Evolutionary conservation across 1,284 basidiomycete genomes (phyloP).

Genomic region (Inonotus obliquus): DNA sequence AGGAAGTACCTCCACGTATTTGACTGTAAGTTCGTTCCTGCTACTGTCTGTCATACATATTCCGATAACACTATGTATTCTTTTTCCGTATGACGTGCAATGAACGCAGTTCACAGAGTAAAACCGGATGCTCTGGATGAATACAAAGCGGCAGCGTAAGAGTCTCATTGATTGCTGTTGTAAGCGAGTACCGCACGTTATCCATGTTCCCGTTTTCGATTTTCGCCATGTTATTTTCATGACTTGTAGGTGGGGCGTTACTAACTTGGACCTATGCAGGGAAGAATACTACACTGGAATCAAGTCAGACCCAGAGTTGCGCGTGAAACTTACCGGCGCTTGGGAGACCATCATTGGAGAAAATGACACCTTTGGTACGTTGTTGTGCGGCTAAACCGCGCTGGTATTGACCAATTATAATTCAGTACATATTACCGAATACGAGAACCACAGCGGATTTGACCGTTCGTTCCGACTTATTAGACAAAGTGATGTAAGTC

Average conservation of each 20-base stretch:
- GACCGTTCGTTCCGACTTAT: conserved; percentile 67
- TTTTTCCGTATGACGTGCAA: neutral
- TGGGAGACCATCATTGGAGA: conserved; percentile 89
- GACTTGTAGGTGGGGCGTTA: neutral
- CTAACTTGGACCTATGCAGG: conserved; percentile 33
- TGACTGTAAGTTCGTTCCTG: conserved; percentile 56
- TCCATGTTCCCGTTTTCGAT: neutral
- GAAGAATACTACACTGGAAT: conserved; percentile 80
- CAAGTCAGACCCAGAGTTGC: conserved; percentile 63
- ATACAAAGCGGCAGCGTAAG: conserved; percentile 85
- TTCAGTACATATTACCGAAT: conserved; percentile 76
- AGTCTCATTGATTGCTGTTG: conserved; percentile 19
- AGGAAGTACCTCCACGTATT: conserved; percentile 88
- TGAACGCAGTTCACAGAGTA: conserved; percentile 69
- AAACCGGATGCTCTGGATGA: conserved; percentile 73
- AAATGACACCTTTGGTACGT: conserved; percentile 75
- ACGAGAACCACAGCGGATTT: conserved; percentile 84
- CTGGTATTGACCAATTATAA: conserved; percentile 1
- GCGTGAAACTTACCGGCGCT: conserved; percentile 84
- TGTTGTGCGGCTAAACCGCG: neutral
- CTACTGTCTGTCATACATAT: neutral
- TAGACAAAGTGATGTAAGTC: conserved; percentile 51
- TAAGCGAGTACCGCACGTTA: neutral
- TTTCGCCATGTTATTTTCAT: neutral
- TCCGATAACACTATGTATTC: conserved; percentile 2